Evolutionary conservation across 495 filamentous ascomycete genomes (phyloP).

Genomic region (Neurospora africana): DNA sequence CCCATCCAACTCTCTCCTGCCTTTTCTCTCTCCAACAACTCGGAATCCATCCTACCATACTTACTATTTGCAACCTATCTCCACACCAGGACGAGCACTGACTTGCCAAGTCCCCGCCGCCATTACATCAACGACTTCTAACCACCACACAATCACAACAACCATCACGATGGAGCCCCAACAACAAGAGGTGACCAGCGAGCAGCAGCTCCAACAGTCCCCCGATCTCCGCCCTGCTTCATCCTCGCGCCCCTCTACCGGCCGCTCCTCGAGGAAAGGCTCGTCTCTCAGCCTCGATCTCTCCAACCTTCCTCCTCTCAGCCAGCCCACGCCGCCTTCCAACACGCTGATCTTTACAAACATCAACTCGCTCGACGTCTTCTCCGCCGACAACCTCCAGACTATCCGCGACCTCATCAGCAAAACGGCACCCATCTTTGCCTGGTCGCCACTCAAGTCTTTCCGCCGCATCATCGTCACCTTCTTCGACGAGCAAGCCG

Average conservation of each 20-base stretch:
- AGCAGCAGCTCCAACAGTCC: not conserved
- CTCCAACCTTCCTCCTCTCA: conserved; percentile 63
- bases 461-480: conserved; percentile 87
- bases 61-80: not conserved
- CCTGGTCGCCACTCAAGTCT: conserved; percentile 85
- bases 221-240: conserved; percentile 18
- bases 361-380: conserved; percentile 66
- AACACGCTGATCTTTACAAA: conserved; percentile 95
- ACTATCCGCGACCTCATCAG: conserved; percentile 64
- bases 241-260: conserved; percentile 21
- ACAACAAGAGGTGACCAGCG: not conserved
- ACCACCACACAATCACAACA: not conserved
- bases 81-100: not conserved
- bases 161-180: not conserved
- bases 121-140: not conserved
- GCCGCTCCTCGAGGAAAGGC: conserved; percentile 26
- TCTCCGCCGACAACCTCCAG: conserved; percentile 64
- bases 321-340: conserved; percentile 70
- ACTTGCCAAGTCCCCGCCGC: not conserved
- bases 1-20: not conserved
- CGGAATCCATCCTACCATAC: not conserved
- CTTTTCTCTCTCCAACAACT: not conserved
- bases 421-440: conserved; percentile 59
- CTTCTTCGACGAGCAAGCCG: conserved; percentile 63
- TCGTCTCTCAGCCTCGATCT: conserved; percentile 71